Evolutionary conservation across 148 eudicot species (phyloP).

Genomic region (Amaranthus hypochondriacus): DNA sequence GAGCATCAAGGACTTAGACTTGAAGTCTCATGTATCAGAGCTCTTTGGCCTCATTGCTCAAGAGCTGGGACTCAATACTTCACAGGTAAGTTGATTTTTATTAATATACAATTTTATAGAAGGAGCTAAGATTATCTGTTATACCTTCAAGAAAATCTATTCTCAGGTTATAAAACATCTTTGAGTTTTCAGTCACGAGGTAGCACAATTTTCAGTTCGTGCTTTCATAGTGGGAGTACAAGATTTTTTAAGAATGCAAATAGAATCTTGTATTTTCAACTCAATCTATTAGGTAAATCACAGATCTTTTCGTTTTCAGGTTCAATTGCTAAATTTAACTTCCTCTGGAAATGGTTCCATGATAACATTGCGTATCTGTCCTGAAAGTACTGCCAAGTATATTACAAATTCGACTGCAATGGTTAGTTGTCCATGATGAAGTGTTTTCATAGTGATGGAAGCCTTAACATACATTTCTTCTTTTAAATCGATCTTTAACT

Average conservation of each 20-base stretch:
- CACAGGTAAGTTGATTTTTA: constrained; percentile 52
- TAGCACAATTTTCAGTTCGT: not conserved
- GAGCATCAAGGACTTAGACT: constrained; percentile 41
- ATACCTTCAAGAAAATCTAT: not conserved
- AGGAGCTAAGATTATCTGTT: not conserved
- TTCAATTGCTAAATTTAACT: constrained; percentile 53
- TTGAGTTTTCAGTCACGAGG: not conserved
- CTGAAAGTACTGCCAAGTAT: constrained; percentile 54
- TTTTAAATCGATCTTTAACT: constrained; percentile 7
- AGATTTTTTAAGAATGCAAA: not conserved
- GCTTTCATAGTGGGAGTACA: not conserved
- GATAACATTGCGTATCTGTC: constrained; percentile 60
- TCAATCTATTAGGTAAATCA: constrained; percentile 1
- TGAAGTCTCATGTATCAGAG: constrained; percentile 65
- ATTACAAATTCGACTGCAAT: constrained; percentile 59
- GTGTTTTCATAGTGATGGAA: not conserved
- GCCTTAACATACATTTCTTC: constrained; percentile 13
- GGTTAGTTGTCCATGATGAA: constrained; percentile 33
- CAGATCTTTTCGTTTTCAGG: constrained; percentile 39
- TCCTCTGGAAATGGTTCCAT: constrained; percentile 56
- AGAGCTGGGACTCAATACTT: constrained; percentile 52
- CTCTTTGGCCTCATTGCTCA: constrained; percentile 55
- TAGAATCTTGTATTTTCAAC: not conserved
- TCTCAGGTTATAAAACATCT: not conserved
- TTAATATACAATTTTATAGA: not conserved